A percentile compares a stretch with the other conserved stretches of the same genome.
Evolutionary conservation across 768 basidiomycete species (phyloP).

Genomic region (Russula ochroleuca): DNA sequence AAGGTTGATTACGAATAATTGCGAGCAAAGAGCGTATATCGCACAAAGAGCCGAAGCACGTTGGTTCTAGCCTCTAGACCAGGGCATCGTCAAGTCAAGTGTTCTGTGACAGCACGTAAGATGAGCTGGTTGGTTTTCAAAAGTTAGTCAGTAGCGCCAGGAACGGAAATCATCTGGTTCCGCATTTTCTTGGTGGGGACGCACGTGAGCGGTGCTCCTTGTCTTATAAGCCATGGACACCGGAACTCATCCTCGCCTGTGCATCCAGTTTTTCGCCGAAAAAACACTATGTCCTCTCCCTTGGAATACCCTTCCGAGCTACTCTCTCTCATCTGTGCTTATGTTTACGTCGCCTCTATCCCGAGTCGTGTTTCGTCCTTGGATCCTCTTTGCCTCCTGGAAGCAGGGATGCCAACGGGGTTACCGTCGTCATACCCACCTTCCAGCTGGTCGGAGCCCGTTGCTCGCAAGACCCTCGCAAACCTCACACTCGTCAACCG

Average conservation of each 20-base stretch:
- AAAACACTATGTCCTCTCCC: conserved; percentile 28
- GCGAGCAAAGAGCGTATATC: background rate
- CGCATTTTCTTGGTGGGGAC: background rate
- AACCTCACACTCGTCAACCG: conserved; percentile 73
- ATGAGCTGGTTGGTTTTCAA: background rate
- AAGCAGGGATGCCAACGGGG: conserved; percentile 47
- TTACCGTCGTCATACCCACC: conserved; percentile 73
- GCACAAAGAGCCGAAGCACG: conserved; percentile 13
- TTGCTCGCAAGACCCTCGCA: conserved; percentile 60
- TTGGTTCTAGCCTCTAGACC: conserved; percentile 9
- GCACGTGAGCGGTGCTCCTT: conserved; percentile 8
- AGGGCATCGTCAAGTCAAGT: background rate
- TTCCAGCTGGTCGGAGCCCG: conserved; percentile 62
- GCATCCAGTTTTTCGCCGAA: background rate
- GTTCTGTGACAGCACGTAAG: conserved; percentile 1
- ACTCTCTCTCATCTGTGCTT: conserved; percentile 65
- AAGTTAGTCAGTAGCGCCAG: background rate
- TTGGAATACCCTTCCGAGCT: conserved; percentile 65
- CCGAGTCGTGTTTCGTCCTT: conserved; percentile 55
- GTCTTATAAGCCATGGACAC: conserved; percentile 10
- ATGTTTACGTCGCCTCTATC: conserved; percentile 61
- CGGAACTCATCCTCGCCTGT: background rate
- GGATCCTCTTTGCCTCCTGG: conserved; percentile 57
- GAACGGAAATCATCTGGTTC: background rate
- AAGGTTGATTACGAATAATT: background rate